Base-by-base conservation (phyloP, 2,329 filamentous ascomycete genomes). In the Pseudocercospora musae region DNA sequence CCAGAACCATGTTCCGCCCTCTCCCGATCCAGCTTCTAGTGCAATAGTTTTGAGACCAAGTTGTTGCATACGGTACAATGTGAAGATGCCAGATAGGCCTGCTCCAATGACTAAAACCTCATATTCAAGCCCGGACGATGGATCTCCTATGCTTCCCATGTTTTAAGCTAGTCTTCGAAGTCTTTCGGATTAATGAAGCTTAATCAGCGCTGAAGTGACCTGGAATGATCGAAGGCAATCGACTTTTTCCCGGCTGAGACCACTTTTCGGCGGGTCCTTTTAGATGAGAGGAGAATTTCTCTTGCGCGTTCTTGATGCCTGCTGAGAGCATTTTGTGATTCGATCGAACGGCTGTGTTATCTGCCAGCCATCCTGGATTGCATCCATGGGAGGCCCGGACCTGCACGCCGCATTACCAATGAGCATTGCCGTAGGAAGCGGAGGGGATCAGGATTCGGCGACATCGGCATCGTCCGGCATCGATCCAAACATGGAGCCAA, bases 1-100 rank as follows among this genome's bases (percentile, higher is more conserved):
- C 62, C 66, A 71, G 44, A 57, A 67, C 80, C 81, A 83, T 1
- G 79, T 82, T 1, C 81, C 80, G 3, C 80, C 80, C 33, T 77
- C 75, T 4, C 71, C 74, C 15, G 74, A 72, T 11, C 73, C 78
- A 23, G 76, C 76, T 61, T 81, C 79, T n/a, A 81, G 62, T 4
- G 76, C 74, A 60, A 71, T 75, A 57, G 74, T 72, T 48, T 70
- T 69, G 46, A 75, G 69, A 1, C 76, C 76, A 10, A 78, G 72
- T 40, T 81, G 66, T 4, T 74, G 70, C 71, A 81, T 77, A 2
- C 75, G 74, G 67, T 80, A 74, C 7, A 80, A 67, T 1, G 74
- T 73, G 23, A 76, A 78, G 52, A 82, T 78, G 4, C 79, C 79
- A 46, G 74, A 76, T 2, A 80, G 70, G 1, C 78, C 78, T 18